Base-by-base conservation (phyloP, 2,329 filamentous ascomycete genomes). In the Apiospora phragmitis region DNA sequence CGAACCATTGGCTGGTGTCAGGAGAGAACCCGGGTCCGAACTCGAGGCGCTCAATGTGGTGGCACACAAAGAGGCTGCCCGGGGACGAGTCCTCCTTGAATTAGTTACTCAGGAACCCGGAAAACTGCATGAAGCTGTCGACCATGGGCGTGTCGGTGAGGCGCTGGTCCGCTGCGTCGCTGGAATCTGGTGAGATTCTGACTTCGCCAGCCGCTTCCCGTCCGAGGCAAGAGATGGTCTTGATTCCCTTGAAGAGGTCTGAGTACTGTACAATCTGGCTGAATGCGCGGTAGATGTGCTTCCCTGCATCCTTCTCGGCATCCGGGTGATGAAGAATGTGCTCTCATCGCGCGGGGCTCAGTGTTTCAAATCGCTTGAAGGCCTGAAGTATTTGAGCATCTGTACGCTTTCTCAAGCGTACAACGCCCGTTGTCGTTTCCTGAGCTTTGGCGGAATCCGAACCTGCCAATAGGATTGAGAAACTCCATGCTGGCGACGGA, bases 201-300 rank as follows among this genome's bases (percentile, higher is more conserved):
- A 75, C 76, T 21, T 43, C 68, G 8, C 77, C 77, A 1, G 74
- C 76, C 2, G 76, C 73, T 66, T 78, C 75, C 18, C 72, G 38
- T 11, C 71, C 71, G 24, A 73, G 42, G 43, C 74, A 73, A 9
- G 75, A 70, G 12, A 79, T 71, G 41, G 71, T 59, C 55, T 73
- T 74, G 42, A 80, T 72, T 4, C 79, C 78, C 7, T 71, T 73
- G 70, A 76, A 81, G 2, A 71, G 21, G 3, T 73, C 69, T 2
- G 70, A 74, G 70, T 78, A 81, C 69, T 77, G 68, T 9, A 68
- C 67, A 3, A 35, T 41, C 67, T 38, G 32, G 29, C 67, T 71
- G 49, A 82, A 79, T 0, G 77, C 75, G 7, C 75, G 74, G 68
- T 82, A 82, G 11, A 82, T 76, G 68, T 78, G 77, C 1, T 74